Percentiles rank a stretch among this genome's conserved stretches.
Evolutionary conservation across 192 early-diverging fungal species (phyloP).

Genomic region (Linderina pennispora): DNA sequence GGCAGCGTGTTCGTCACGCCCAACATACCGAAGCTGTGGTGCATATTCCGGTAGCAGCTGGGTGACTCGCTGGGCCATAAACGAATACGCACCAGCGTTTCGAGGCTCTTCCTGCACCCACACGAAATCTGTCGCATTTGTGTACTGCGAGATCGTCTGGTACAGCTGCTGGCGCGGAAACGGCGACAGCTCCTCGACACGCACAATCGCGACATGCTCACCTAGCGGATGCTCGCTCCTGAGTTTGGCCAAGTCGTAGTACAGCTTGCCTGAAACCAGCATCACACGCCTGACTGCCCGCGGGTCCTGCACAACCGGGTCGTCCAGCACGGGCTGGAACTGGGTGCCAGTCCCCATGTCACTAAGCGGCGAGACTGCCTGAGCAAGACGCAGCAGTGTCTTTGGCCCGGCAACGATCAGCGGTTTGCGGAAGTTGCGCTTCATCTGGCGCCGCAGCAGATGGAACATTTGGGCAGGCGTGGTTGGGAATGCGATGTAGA

Average conservation of each 20-base stretch:
- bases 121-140: slow-evolving; percentile 61
- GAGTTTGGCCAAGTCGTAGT: slow-evolving; percentile 84
- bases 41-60: slow-evolving; percentile 58
- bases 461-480: slow-evolving; percentile 97
- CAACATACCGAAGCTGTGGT: slow-evolving; percentile 61
- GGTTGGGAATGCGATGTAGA: slow-evolving; percentile 87
- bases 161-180: slow-evolving; percentile 74
- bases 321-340: slow-evolving; percentile 79
- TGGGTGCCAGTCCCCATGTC: slow-evolving; percentile 87
- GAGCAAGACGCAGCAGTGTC: slow-evolving; percentile 60
- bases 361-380: slow-evolving; percentile 60
- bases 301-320: slow-evolving; percentile 49
- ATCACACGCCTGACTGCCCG: slow-evolving; percentile 54
- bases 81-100: slow-evolving; percentile 88
- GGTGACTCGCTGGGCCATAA: slow-evolving; percentile 75
- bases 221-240: slow-evolving; percentile 61
- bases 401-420: slow-evolving; percentile 80
- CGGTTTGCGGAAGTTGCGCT: slow-evolving; percentile 88
- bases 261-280: slow-evolving; percentile 87
- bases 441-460: slow-evolving; percentile 84
- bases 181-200: slow-evolving; percentile 90
- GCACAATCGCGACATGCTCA: slow-evolving; percentile 72
- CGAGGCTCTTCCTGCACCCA: slow-evolving; percentile 92
- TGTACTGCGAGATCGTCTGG: slow-evolving; percentile 58
- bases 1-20: slow-evolving; percentile 64